Conservation (phyloP, 2,329 filamentous ascomycete species). For the Exophiala aquamarina region DNA sequence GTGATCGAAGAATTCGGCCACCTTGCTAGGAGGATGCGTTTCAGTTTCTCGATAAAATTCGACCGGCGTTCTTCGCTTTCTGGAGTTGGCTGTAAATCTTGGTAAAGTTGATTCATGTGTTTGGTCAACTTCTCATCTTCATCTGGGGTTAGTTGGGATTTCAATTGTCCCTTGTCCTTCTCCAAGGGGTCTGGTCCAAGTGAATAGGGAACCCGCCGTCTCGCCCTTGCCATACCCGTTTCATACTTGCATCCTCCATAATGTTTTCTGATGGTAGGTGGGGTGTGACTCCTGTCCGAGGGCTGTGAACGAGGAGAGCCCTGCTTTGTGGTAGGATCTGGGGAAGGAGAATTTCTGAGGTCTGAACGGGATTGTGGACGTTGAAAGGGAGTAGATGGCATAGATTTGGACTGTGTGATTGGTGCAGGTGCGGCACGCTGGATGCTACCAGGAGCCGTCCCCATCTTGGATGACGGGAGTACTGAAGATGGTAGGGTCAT, state of each 20-base stretch:
- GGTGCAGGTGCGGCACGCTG: background rate
- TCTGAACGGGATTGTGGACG: constrained; percentile 79
- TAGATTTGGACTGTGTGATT: constrained; percentile 71
- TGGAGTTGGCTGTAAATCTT: constrained; percentile 76
- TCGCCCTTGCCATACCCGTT: constrained; percentile 76
- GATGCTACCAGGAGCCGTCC: constrained; percentile 2
- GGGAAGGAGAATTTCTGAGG: constrained; percentile 77
- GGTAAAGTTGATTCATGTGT: constrained; percentile 84
- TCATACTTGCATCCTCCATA: constrained; percentile 81
- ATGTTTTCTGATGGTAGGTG: constrained; percentile 67
- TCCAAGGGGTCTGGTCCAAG: constrained; percentile 73
- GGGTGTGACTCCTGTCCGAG: constrained; percentile 70
- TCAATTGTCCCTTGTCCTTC: constrained; percentile 67
- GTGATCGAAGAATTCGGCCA: constrained; percentile 90
- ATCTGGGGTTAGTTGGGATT: constrained; percentile 67
- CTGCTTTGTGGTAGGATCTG: constrained; percentile 67
- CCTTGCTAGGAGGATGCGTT: constrained; percentile 81
- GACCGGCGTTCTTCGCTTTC: constrained; percentile 74
- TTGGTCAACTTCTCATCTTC: constrained; percentile 74
- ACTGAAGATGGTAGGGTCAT: constrained; percentile 21
- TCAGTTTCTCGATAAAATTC: constrained; percentile 80
- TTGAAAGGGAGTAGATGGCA: constrained; percentile 91
- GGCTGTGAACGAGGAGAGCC: constrained; percentile 88
- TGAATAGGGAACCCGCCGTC: constrained; percentile 87
- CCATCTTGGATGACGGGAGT: constrained; percentile 12